phyloP scores from a whole-genome alignment of 306 rosid genomes.

The Cercis canadensis region DNA sequence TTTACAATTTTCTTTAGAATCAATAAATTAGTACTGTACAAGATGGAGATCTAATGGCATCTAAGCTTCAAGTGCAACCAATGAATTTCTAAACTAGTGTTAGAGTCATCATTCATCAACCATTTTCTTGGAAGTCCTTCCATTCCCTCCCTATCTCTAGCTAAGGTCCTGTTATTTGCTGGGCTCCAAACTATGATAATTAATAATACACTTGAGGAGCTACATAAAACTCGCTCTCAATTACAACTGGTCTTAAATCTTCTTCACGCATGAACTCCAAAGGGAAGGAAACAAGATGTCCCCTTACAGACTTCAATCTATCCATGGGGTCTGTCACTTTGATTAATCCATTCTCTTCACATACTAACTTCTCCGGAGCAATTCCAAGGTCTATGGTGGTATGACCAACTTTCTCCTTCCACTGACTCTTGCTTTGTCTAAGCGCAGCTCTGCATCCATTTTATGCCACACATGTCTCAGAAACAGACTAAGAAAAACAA shows the following conservation, averaged over 20 bases:
- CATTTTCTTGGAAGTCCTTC: conserved; percentile 4
- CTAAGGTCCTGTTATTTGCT: no score
- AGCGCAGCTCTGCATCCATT: conserved; percentile 65
- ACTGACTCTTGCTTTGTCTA: conserved; percentile 65
- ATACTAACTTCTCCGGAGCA: conserved; percentile 66
- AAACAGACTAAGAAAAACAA: background rate
- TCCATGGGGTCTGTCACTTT: conserved; percentile 54
- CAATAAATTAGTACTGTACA: conserved; percentile 36
- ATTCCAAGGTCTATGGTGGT: conserved; percentile 89
- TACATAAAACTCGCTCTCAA: conserved; percentile 89
- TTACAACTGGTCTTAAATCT: conserved; percentile 94
- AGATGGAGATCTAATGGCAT: background rate
- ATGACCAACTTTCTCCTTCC: conserved; percentile 78
- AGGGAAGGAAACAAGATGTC: conserved; percentile 93
- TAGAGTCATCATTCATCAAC: conserved; percentile 4
- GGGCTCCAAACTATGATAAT: conserved; percentile 14
- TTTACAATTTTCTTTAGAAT: conserved; percentile 41
- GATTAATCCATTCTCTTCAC: conserved; percentile 57
- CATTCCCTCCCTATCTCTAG: conserved; percentile 5
- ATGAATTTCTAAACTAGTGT: conserved; percentile 5
- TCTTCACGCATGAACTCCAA: conserved; percentile 90
- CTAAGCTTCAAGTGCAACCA: background rate
- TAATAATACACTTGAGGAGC: conserved; percentile 86
- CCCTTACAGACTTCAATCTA: conserved; percentile 66
- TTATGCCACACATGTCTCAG: background rate